Evolutionary conservation across 73 alveolate species (phyloP).

Genomic region (Paramecium biaurelia): DNA sequence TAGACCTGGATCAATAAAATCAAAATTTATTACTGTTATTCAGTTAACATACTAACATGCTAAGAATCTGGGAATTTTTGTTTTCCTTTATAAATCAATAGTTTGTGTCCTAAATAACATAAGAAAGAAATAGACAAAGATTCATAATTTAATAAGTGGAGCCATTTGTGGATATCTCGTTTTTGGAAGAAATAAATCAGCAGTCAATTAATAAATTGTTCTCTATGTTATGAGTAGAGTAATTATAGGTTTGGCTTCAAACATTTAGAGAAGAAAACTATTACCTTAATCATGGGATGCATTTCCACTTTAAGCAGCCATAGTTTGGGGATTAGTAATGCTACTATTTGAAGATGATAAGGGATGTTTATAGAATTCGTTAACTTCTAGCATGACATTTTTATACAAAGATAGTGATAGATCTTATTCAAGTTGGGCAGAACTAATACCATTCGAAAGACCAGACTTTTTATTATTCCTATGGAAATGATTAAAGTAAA

Average conservation of each 20-base stretch:
- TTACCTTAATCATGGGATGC: slow-evolving; percentile 63
- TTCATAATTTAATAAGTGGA: slow-evolving; percentile 73
- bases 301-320: slow-evolving; percentile 64
- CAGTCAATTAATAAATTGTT: slow-evolving; percentile 74
- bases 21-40: slow-evolving; percentile 63
- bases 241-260: slow-evolving; percentile 68
- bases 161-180: slow-evolving; percentile 67
- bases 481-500: background rate
- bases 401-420: slow-evolving; percentile 76
- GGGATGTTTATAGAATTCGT: slow-evolving; percentile 69
- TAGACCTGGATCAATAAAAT: slow-evolving; percentile 62
- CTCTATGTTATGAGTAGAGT: slow-evolving; percentile 75
- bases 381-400: slow-evolving; percentile 73
- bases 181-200: slow-evolving; percentile 68
- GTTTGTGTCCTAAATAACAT: slow-evolving; percentile 67
- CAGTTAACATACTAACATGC: slow-evolving; percentile 78
- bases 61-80: slow-evolving; percentile 74
- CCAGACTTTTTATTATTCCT: slow-evolving; percentile 28
- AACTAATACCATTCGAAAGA: slow-evolving; percentile 69
- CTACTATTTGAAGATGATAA: slow-evolving; percentile 75
- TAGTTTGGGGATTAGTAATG: slow-evolving; percentile 85
- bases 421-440: slow-evolving; percentile 56
- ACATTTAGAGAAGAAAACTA: background rate
- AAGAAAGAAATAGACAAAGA: slow-evolving; percentile 53
- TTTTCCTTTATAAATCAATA: slow-evolving; percentile 70